A percentile compares a stretch with the other conserved stretches of the same genome.
phyloP scores from a whole-genome alignment of 345 rosid species.

The Xanthoceras sorbifolium region DNA sequence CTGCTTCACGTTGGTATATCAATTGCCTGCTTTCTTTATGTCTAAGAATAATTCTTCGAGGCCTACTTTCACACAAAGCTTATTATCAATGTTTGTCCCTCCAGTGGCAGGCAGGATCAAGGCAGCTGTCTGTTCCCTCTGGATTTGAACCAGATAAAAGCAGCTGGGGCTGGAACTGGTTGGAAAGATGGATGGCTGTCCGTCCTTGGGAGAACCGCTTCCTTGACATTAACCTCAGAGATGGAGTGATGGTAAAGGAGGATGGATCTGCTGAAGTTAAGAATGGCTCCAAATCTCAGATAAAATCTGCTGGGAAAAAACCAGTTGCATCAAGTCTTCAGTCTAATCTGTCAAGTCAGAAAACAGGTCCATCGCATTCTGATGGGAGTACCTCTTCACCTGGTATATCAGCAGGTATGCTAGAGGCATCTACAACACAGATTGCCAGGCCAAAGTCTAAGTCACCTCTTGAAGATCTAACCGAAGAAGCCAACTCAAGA shows the following conservation, averaged over 20 bases:
- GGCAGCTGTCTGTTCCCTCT: constrained; percentile 58
- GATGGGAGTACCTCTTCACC: constrained; percentile 71
- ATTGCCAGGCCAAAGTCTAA: constrained; percentile 56
- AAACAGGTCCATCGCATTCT: constrained; percentile 67
- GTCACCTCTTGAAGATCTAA: constrained; percentile 44
- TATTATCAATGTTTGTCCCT: constrained; percentile 17
- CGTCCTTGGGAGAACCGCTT: constrained; percentile 99
- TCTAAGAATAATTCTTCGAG: not conserved
- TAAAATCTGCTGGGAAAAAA: constrained; percentile 57
- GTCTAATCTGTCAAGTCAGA: constrained; percentile 53
- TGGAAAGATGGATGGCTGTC: constrained; percentile 99
- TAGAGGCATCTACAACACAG: constrained; percentile 45
- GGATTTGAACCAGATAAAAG: constrained; percentile 91
- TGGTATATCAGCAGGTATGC: constrained; percentile 49
- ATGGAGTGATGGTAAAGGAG: constrained; percentile 66
- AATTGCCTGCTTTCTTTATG: not conserved
- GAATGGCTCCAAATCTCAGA: constrained; percentile 51
- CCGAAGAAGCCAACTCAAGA: constrained; percentile 55
- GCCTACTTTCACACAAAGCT: not conserved
- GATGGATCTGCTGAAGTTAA: constrained; percentile 44
- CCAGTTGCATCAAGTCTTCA: constrained; percentile 37
- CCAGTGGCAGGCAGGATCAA: constrained; percentile 98
- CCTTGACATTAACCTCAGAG: constrained; percentile 85
- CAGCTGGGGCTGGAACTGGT: constrained; percentile 99
- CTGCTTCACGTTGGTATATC: not conserved